Evolutionary conservation across 331 rosid genomes (phyloP).

Genomic region (Cydonia oblonga): DNA sequence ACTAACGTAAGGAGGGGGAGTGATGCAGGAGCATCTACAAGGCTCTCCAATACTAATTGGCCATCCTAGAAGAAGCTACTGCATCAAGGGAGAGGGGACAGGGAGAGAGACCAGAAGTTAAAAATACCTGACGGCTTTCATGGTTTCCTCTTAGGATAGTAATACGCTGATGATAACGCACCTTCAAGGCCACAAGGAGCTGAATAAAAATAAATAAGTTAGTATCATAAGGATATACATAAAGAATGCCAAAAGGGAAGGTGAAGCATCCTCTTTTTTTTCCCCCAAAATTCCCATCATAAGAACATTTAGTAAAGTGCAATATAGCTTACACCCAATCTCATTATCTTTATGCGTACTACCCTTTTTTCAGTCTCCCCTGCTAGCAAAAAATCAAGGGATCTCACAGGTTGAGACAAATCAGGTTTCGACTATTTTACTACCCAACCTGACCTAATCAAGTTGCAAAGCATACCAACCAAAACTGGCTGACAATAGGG

Average conservation of each 20-base stretch:
- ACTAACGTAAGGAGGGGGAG: not conserved
- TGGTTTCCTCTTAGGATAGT: conserved; percentile 96
- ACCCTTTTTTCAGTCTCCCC: not conserved
- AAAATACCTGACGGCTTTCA: conserved; percentile 90
- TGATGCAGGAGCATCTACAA: too few relatives aligned
- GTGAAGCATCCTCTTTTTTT: not conserved
- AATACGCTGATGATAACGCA: conserved; percentile 78
- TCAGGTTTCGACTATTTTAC: not conserved
- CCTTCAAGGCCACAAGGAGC: conserved; percentile 92
- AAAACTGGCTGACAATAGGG: not conserved
- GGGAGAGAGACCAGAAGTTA: not conserved
- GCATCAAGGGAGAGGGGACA: not conserved
- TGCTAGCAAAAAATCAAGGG: not conserved
- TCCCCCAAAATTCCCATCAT: not conserved
- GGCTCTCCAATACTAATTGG: too few relatives aligned
- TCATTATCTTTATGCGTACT: not conserved
- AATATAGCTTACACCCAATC: not conserved
- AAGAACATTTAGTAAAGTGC: not conserved
- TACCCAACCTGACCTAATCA: not conserved
- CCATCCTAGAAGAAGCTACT: too few relatives aligned
- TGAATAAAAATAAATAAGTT: conserved; percentile 19
- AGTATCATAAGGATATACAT: not conserved
- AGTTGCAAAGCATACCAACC: not conserved
- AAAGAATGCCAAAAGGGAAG: not conserved
- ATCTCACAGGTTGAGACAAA: not conserved